Evolutionary conservation across 2,329 filamentous ascomycete species (phyloP).

Genomic region (Corinectria fuckeliana): DNA sequence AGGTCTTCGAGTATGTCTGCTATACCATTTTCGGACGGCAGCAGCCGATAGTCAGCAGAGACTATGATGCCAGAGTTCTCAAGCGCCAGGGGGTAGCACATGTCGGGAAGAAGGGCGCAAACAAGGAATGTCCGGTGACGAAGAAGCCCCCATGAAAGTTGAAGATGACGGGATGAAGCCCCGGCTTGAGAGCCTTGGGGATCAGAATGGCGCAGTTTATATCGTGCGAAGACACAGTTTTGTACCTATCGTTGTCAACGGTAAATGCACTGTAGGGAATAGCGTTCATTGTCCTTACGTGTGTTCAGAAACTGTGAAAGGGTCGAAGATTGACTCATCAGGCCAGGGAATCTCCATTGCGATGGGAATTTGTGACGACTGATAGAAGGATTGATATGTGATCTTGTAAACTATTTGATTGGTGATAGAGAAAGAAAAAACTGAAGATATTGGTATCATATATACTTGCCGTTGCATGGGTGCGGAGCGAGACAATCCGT

Average conservation of each 20-base stretch:
- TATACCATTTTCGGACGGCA: constrained; percentile 34
- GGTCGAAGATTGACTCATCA: constrained; percentile 28
- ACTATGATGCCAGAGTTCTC: constrained; percentile 35
- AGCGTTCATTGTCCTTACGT: constrained; percentile 14
- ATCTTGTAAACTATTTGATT: neutral
- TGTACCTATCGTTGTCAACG: constrained; percentile 18
- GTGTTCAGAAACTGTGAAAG: constrained; percentile 25
- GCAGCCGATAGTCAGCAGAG: constrained; percentile 34
- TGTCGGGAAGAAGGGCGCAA: constrained; percentile 33
- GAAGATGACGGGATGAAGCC: constrained; percentile 29
- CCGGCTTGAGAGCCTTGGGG: constrained; percentile 33
- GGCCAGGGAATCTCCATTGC: constrained; percentile 27
- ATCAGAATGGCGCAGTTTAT: constrained; percentile 34
- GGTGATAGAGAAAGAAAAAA: neutral
- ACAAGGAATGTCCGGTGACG: constrained; percentile 28
- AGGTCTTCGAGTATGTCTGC: constrained; percentile 37
- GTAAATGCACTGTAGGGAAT: fast-evolving
- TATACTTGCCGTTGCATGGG: neutral
- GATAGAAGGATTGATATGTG: neutral
- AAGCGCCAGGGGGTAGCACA: constrained; percentile 33
- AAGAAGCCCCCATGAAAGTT: constrained; percentile 40
- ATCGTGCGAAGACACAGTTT: constrained; percentile 24
- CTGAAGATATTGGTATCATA: neutral
- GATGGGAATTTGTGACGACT: neutral
- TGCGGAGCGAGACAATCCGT: neutral